Evolutionary conservation across 2,329 filamentous ascomycete species (phyloP), one percentile per base, ranked within the genome.

Genomic region (Phaeosphaeriaceae sp.): DNA sequence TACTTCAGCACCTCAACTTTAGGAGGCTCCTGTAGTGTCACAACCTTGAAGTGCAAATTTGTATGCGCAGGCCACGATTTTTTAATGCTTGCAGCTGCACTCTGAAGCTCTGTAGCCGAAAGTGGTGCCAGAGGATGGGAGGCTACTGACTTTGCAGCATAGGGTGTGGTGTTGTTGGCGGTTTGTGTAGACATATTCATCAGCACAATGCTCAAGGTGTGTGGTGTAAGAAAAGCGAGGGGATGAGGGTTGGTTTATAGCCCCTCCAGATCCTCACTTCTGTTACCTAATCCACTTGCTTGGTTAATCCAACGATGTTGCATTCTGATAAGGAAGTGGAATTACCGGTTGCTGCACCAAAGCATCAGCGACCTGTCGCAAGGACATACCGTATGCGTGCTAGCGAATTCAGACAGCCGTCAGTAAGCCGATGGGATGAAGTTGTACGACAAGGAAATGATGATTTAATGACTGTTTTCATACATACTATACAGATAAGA

Each of bases 1-100:
- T 87, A 88, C n/a, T 80, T 78, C 6, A 85, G 65, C 53, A 79
- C 77, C 56, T 83, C 77, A 30, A 74, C 74, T 76, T 89, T 89
- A 32, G 78, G 76, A 3, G 86, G 86, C 62, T 89, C 85, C 42
- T 86, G 80, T 3, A 88, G 76, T 17, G 84, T 88, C 42, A 90
- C 81, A 58, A 81, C 82, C 74, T 90, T 90, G 78, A 84, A 86
- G 42, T 86, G 81, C 35, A 87, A 66, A 23, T 81, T 76, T 2
- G 79, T 81, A 18, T 77, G 76, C 11, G 74, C 71, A 0, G 84
- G 84, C 81, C 84, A 87, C 46, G 78, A 74, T 38, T 70, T 67
- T 48, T 73, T 78, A 53, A 87, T 74, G 26, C 86, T 70, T 1
- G 68, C 59, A 6, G 80, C 75, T 21, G 79, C 78, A 36, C 77